Conservation (phyloP, 257 asterid genomes). For the Penstemon barbatus region DNA sequence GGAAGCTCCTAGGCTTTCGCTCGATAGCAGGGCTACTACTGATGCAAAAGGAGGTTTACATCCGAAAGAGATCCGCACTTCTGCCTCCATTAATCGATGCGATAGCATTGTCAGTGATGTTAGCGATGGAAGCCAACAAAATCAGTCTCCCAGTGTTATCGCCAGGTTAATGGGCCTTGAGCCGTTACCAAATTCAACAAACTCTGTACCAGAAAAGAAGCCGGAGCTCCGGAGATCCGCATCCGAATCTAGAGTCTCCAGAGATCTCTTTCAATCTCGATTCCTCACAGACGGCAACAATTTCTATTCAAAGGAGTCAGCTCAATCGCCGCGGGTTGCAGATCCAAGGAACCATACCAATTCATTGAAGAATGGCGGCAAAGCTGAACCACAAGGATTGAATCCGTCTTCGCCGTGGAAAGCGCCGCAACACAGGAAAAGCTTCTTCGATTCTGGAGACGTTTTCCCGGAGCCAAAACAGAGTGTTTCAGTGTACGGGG, state of each 20-base stretch:
- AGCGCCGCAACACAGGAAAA: constrained; percentile 53
- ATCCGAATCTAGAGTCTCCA: constrained; percentile 79
- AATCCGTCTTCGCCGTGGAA: constrained; percentile 49
- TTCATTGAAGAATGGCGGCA: constrained; percentile 27
- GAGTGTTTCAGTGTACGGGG: constrained; percentile 50
- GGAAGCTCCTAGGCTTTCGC: constrained; percentile 75
- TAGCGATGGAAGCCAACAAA: constrained; percentile 22
- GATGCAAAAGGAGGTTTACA: constrained; percentile 61
- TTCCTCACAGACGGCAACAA: constrained; percentile 32
- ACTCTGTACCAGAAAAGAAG: constrained; percentile 29
- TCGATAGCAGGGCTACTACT: constrained; percentile 77
- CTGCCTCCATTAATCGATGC: constrained; percentile 35
- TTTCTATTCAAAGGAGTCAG: constrained; percentile 31
- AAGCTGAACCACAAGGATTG: constrained; percentile 33
- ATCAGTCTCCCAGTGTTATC: constrained; percentile 64
- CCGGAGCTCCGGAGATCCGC: constrained; percentile 80
- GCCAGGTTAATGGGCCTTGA: constrained; percentile 91
- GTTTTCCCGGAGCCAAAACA: constrained; percentile 79
- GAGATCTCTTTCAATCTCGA: constrained; percentile 57
- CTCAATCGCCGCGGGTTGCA: constrained; percentile 19
- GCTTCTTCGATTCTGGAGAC: constrained; percentile 74
- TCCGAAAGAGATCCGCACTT: constrained; percentile 70
- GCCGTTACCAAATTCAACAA: constrained; percentile 45
- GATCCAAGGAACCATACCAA: no score
- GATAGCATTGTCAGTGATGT: constrained; percentile 32